Evolutionary conservation across 352 stramenopile genomes (phyloP), one percentile per base, ranked within the genome.

Genomic region (Phytophthora pistaciae): DNA sequence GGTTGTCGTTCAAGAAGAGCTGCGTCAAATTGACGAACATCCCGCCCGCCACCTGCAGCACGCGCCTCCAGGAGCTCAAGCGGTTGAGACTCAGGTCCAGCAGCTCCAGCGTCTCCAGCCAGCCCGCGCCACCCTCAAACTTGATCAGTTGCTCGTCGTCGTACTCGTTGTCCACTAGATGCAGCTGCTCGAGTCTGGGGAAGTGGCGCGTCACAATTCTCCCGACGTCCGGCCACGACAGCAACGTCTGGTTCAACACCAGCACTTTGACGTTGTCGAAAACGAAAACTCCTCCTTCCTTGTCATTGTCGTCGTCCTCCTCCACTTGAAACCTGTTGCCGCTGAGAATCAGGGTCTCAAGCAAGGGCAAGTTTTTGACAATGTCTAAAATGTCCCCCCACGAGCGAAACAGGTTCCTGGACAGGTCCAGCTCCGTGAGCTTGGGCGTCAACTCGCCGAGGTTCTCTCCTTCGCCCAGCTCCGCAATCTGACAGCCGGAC

Each of bases 291-390:
- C 25, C 25, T 8, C 13, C 13, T 6, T 60, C 38, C 9, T 52
- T 31, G 11, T 25, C 55, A 11, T 23, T 11, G 20, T 10, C 38
- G 25, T 53, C 59, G 3, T 20, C 49, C 11, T 44, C 56, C 18
- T 31, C 27, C 14, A 89, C 65, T 14, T 31, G 55, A 23, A 95
- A 77, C 1, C 82, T 72, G 60, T 95, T 96, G 56, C 79, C 85
- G 48, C 77, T 94, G 25, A 96, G 64, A 38, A 95, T 85, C 9
- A 97, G 70, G 31, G 85, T 91, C 64, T 94, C 77, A 16, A 97
- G 77, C 36, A 76, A 31, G 2, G 86, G 84, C 16, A 96, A 63
- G 59, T 93, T 86, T 1, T 63, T 63, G 0, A 82, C 55, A 29
- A 94, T 69, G 10, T 58, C 59, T 13, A 91, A 75, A 25, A 96